Conservation (phyloP, 2,329 filamentous ascomycete species). For the Penicillium aurantiogriseum region DNA sequence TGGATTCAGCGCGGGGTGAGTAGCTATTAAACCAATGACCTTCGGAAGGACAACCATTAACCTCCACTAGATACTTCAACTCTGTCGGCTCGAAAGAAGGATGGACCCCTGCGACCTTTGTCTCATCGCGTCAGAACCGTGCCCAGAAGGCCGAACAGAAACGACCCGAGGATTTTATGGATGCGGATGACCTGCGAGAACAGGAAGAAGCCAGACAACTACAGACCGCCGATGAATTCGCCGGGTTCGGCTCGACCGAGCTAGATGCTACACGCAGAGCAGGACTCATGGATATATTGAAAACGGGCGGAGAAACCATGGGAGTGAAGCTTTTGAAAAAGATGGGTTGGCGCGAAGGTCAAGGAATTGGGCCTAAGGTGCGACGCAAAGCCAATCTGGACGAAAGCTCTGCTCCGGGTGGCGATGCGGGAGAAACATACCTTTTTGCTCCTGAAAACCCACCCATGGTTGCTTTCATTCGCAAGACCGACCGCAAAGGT, state of each 20-base stretch:
- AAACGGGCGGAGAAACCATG: slow-evolving; percentile 74
- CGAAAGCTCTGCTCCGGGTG: slow-evolving; percentile 44
- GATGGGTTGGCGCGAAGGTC: slow-evolving; percentile 96
- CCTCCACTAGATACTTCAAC: slow-evolving; percentile 81
- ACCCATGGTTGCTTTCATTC: slow-evolving; percentile 55
- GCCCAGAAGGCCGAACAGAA: slow-evolving; percentile 54
- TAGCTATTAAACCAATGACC: not conserved
- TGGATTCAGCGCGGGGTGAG: slow-evolving; percentile 92
- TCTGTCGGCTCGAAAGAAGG: slow-evolving; percentile 98
- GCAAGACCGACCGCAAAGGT: slow-evolving; percentile 48
- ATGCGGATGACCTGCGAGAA: slow-evolving; percentile 90
- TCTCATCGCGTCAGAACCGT: slow-evolving; percentile 81
- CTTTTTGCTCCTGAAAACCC: slow-evolving; percentile 85
- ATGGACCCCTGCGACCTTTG: slow-evolving; percentile 89
- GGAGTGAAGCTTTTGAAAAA: slow-evolving; percentile 78
- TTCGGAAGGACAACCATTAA: slow-evolving; percentile 6
- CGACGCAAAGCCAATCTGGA: slow-evolving; percentile 70
- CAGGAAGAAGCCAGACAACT: slow-evolving; percentile 74
- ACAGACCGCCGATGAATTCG: slow-evolving; percentile 70
- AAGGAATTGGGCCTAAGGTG: slow-evolving; percentile 87
- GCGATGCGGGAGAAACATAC: slow-evolving; percentile 54
- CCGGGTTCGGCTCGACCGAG: slow-evolving; percentile 69
- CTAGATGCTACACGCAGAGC: slow-evolving; percentile 54
- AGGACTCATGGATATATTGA: slow-evolving; percentile 70
- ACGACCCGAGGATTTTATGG: slow-evolving; percentile 91